Conservation (phyloP, 495 filamentous ascomycete species). For the Hypoxylon perforatum region DNA sequence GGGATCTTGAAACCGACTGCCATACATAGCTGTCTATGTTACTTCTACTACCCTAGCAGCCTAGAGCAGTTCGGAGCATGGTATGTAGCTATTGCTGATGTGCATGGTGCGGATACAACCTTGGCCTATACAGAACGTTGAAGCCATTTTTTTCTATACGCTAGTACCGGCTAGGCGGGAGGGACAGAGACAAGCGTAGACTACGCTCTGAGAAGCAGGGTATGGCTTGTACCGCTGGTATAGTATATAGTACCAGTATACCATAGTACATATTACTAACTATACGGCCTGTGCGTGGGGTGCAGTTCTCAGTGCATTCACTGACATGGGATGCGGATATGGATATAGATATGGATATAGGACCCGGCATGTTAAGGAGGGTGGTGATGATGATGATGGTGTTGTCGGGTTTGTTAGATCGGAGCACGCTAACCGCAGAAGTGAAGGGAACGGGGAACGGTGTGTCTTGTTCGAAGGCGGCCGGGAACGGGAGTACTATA, state of each 20-base stretch:
- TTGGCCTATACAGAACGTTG: conserved; percentile 35
- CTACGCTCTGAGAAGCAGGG: conserved; percentile 22
- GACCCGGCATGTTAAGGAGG: neutral
- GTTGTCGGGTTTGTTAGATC: conserved; percentile 37
- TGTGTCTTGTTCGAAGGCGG: conserved; percentile 18
- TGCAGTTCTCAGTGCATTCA: neutral
- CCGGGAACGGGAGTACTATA: conserved; percentile 4
- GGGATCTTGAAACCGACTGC: conserved; percentile 44
- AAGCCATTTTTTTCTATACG: conserved; percentile 27
- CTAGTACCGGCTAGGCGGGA: conserved; percentile 36
- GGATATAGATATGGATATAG: conserved; percentile 4
- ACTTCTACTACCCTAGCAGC: conserved; percentile 36
- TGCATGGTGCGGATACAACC: conserved; percentile 46
- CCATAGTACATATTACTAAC: neutral
- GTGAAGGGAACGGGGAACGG: conserved; percentile 33
- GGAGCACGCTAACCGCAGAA: conserved; percentile 43
- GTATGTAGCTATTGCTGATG: conserved; percentile 42
- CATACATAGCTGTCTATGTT: conserved; percentile 33
- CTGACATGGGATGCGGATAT: no score
- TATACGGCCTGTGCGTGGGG: neutral
- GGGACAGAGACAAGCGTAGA: conserved; percentile 13
- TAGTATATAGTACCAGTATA: conserved; percentile 8
- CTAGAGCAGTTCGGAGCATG: conserved; percentile 27
- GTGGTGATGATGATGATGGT: conserved; percentile 12
- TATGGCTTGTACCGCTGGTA: conserved; percentile 22